Evolutionary conservation across 73 alveolate genomes (phyloP).

Genomic region (Blepharisma stoltei): DNA sequence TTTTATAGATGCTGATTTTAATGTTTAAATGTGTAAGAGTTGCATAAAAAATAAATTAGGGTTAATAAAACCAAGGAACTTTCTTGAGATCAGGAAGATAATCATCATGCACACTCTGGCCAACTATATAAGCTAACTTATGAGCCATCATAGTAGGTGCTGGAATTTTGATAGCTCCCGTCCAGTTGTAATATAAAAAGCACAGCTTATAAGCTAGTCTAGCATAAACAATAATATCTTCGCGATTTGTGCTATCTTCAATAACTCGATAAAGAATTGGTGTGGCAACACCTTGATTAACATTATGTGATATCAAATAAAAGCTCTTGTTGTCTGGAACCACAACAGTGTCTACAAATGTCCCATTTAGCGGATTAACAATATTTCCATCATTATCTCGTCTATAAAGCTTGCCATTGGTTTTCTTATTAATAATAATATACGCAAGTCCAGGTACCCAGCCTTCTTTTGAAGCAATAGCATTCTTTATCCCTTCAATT

Average conservation of each 20-base stretch:
- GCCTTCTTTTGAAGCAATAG: conserved; percentile 28
- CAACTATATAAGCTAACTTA: conserved; percentile 60
- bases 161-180: conserved; percentile 75
- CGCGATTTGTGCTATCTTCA: conserved; percentile 42
- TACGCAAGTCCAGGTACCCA: conserved; percentile 49
- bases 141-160: conserved; percentile 73
- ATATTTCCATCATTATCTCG: conserved; percentile 19
- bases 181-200: conserved; percentile 72
- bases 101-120: conserved; percentile 51
- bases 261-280: conserved; percentile 72
- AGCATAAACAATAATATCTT: conserved; percentile 41
- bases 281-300: conserved; percentile 63
- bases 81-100: conserved; percentile 34
- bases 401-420: conserved; percentile 47
- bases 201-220: conserved; percentile 74
- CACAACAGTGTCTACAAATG: conserved; percentile 60
- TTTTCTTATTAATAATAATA: conserved; percentile 58
- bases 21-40: too few relatives aligned
- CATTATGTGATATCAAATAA: conserved; percentile 60
- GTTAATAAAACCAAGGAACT: conserved; percentile 40
- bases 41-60: background rate
- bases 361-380: conserved; percentile 69
- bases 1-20: background rate
- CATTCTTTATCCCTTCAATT: conserved; percentile 41
- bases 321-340: conserved; percentile 52